Percentiles rank a stretch among this genome's conserved stretches.
These are phyloP conservation scores for Sanghuangporus weigelae DNA, from an alignment of 1,284 basidiomycete species.

Conservation along the genomic window DNA sequence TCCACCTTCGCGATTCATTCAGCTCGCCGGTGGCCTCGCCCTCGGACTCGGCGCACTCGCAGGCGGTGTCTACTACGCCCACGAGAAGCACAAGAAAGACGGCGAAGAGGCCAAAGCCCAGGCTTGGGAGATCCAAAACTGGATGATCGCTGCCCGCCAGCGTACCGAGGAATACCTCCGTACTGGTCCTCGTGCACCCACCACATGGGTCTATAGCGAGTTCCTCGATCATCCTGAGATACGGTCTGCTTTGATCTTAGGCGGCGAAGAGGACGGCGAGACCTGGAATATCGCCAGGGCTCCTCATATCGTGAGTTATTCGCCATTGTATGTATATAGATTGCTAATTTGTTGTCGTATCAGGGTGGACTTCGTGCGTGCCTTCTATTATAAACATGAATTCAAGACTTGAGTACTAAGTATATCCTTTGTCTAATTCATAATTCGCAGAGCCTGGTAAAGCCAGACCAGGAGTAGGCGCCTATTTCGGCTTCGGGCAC, in stretches of 20 bases:
- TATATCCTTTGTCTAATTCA: not conserved
- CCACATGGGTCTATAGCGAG: slow-evolving; percentile 42
- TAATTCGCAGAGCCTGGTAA: slow-evolving; percentile 14
- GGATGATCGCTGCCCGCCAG: slow-evolving; percentile 51
- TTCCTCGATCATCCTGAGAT: slow-evolving; percentile 9
- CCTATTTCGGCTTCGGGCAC: slow-evolving; percentile 8
- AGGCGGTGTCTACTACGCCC: slow-evolving; percentile 40
- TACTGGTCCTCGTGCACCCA: slow-evolving; percentile 42
- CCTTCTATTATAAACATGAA: not conserved
- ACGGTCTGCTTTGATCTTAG: not conserved
- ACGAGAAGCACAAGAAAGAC: slow-evolving; percentile 50
- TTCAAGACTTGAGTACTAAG: not conserved
- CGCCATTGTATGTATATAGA: not conserved
- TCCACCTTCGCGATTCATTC: not conserved
- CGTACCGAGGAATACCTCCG: slow-evolving; percentile 45
- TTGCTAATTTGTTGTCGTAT: not conserved
- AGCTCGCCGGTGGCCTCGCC: slow-evolving; percentile 62
- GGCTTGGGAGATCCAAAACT: slow-evolving; percentile 46
- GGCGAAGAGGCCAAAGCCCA: slow-evolving; percentile 54
- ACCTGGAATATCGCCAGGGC: slow-evolving; percentile 13
- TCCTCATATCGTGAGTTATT: slow-evolving; percentile 15
- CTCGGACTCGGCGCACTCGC: slow-evolving; percentile 47
- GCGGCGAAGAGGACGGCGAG: slow-evolving; percentile 11
- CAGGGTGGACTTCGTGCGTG: slow-evolving; percentile 17
- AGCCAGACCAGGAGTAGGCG: slow-evolving; percentile 9